Evolutionary conservation across 129 eudicot genomes (phyloP), one percentile per base, ranked within the genome.

Genomic region (Chrysanthemum makinoi): DNA sequence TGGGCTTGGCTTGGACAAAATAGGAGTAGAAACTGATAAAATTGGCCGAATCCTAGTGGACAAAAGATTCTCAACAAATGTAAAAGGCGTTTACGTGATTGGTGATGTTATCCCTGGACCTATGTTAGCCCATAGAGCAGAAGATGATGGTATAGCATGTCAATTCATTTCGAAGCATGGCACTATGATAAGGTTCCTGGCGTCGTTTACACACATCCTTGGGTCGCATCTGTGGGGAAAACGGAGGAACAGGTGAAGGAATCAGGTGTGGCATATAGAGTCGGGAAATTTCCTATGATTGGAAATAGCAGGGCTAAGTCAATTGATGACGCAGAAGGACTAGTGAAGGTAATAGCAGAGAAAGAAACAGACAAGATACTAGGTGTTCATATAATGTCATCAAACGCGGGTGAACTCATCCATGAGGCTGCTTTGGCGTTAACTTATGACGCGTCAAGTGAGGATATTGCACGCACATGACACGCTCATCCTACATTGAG

Each of bases 101-200:
- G 97, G 97, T 20, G 97, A 90, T 67, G 97, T 90, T 3, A 90
- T 90, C 35, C 97, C 95, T 7, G 97, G 97, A 7, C 97, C 97
- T 0, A 90, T 87, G 97, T 66, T 90, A 83, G 97, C 97, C 30
- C 97, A 90, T 83, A 87, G 88, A 65, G 97, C 97, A 2, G 97
- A 90, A 73, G 97, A 90, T 24, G 97, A 90, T 52, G 97, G 97
- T n/a, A 73, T 90, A 50, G 97, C 97, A 1, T 86, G 91, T 28
- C 95, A 91, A 53, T 91, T 79, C 75, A 84, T 91, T 58, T 87
- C 97, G n/a, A n/a, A n/a, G n/a, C n/a, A n/a, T n/a, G n/a, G n/a
- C n/a, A n/a, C 77, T 90, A 90, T 14, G 95, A 87, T n/a, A 46
- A 83, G 88, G 97, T 91, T 10, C 97, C 95, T 6, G 97, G 97